These are phyloP conservation scores for Ramichloridium luteum DNA, from an alignment of 2,329 filamentous ascomycete species.

Conservation along the genomic window DNA sequence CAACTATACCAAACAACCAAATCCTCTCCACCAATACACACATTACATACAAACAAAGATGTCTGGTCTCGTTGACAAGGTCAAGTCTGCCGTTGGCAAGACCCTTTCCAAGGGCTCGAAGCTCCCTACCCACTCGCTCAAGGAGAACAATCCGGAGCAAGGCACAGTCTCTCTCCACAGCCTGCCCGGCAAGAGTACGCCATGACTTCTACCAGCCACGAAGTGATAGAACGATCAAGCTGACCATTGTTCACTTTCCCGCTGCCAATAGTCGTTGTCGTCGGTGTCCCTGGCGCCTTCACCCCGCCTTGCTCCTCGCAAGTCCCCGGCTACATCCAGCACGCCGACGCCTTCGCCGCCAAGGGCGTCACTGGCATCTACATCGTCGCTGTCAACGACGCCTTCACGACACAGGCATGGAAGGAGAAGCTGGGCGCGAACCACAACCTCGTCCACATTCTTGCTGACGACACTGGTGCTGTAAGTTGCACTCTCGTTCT, in stretches of 20 bases:
- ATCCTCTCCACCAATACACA: no score
- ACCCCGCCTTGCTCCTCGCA: constrained; percentile 20
- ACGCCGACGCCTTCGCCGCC: constrained; percentile 17
- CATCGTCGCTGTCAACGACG: constrained; percentile 19
- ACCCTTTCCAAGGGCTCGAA: constrained; percentile 14
- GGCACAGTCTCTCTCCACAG: constrained; percentile 16
- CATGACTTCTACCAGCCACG: neutral
- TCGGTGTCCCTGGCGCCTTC: constrained; percentile 19
- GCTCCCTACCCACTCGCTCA: constrained; percentile 12
- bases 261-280: constrained; percentile 12
- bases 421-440: constrained; percentile 17
- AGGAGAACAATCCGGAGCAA: constrained; percentile 17
- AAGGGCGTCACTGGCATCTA: constrained; percentile 20
- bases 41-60: no score
- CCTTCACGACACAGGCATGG: constrained; percentile 18
- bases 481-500: constrained; percentile 9
- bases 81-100: constrained; percentile 11
- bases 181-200: constrained; percentile 15
- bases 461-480: constrained; percentile 17
- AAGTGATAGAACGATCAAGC: neutral
- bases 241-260: constrained; percentile 1
- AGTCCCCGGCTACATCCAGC: constrained; percentile 18
- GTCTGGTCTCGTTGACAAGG: constrained; percentile 13
- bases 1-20: no score
- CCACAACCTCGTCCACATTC: constrained; percentile 15